Evolutionary conservation across 495 filamentous ascomycete genomes (phyloP).

Genomic region (Penicillium alfredii): DNA sequence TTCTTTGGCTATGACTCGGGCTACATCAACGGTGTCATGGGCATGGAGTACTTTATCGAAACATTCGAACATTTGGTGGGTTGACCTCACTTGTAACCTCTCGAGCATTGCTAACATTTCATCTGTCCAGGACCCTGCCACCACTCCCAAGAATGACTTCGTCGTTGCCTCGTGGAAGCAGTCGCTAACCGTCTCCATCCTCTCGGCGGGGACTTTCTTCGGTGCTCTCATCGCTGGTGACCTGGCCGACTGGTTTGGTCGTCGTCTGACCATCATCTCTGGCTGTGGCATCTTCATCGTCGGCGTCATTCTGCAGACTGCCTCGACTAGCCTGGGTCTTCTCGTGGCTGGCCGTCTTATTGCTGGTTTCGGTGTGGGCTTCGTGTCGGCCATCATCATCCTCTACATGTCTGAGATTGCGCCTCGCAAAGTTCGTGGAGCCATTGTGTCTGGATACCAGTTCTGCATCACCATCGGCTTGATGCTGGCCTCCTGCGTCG

Average conservation of each 20-base stretch:
- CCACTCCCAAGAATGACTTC: slow-evolving; percentile 26
- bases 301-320: slow-evolving; percentile 59
- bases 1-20: slow-evolving; percentile 53
- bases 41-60: slow-evolving; percentile 46
- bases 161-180: slow-evolving; percentile 44
- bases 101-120: not conserved
- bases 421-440: slow-evolving; percentile 61
- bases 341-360: slow-evolving; percentile 66
- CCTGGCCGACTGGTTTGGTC: slow-evolving; percentile 61
- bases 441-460: slow-evolving; percentile 64
- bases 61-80: slow-evolving; percentile 36
- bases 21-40: slow-evolving; percentile 50
- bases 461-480: slow-evolving; percentile 70
- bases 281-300: slow-evolving; percentile 60
- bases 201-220: slow-evolving; percentile 72
- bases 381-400: slow-evolving; percentile 68
- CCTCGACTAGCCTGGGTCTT: slow-evolving; percentile 41
- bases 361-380: slow-evolving; percentile 68
- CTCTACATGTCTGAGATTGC: slow-evolving; percentile 64
- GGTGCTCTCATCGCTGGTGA: slow-evolving; percentile 66
- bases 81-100: not conserved
- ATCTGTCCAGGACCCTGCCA: slow-evolving; percentile 16
- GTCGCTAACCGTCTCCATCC: slow-evolving; percentile 66
- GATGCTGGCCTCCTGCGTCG: slow-evolving; percentile 65
- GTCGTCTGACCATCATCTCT: slow-evolving; percentile 59